Conservation (phyloP, 1,139 yeast genomes). For the Blastobotrys capitulatus region DNA sequence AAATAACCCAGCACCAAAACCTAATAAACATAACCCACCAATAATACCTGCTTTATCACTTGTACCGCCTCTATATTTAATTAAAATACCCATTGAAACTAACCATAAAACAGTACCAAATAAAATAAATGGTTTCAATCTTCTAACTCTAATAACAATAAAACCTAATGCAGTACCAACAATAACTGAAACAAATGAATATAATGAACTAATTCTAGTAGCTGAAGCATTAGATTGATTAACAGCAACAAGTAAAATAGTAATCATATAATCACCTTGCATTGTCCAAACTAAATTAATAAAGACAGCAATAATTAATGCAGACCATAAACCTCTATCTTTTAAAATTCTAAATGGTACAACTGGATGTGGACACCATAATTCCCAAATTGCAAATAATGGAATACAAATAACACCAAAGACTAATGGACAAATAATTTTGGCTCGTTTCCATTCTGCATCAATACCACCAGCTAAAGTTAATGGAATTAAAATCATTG, state of each 20-base stretch:
- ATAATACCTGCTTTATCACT: slow-evolving; percentile 51
- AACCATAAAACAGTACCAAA: slow-evolving; percentile 54
- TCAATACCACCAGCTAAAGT: slow-evolving; percentile 58
- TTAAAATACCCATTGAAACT: slow-evolving; percentile 52
- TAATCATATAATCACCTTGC: slow-evolving; percentile 64
- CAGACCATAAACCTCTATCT: slow-evolving; percentile 68
- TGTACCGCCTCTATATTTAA: slow-evolving; percentile 51
- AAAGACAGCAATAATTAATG: slow-evolving; percentile 47
- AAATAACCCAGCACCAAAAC: slow-evolving; percentile 69
- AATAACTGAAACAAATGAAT: slow-evolving; percentile 60
- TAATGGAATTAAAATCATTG: slow-evolving; percentile 44
- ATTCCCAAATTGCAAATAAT: slow-evolving; percentile 50
- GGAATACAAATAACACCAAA: slow-evolving; percentile 57
- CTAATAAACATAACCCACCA: slow-evolving; percentile 61
- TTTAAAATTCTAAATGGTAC: slow-evolving; percentile 51
- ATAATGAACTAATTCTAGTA: slow-evolving; percentile 56
- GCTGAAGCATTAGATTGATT: slow-evolving; percentile 55
- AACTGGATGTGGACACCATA: slow-evolving; percentile 49
- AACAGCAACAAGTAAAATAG: slow-evolving; percentile 59
- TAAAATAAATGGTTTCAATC: slow-evolving; percentile 56
- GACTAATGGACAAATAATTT: slow-evolving; percentile 59
- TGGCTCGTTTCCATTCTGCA: slow-evolving; percentile 49
- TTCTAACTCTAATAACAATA: slow-evolving; percentile 41
- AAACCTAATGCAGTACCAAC: slow-evolving; percentile 58
- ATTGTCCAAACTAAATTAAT: slow-evolving; percentile 57